Evolutionary conservation across 2,329 filamentous ascomycete species (phyloP), one percentile per base, ranked within the genome.

Genomic region (Trichoderma koningiopsis): DNA sequence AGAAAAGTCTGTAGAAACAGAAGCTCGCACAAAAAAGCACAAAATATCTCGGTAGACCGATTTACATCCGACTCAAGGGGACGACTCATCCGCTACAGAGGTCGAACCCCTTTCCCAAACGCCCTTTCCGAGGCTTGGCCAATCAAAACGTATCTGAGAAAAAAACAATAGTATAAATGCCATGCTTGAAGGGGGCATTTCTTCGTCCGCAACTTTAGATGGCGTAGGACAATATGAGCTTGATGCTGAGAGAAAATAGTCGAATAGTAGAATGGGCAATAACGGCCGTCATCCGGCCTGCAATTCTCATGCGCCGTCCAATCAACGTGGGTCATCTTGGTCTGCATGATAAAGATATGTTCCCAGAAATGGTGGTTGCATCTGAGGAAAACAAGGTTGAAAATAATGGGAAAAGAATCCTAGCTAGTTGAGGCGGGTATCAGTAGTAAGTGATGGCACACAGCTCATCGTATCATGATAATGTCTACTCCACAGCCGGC

Each of bases 61-160:
- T 10, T 43, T 19, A 64, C 61, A 64, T 56, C 61, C 29, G 63
- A 52, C 22, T 57, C 52, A 27, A 31, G 63, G 53, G 29, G 1
- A 27, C 52, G 53, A 37, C 35, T 59, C 59, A 58, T 68, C 57
- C 58, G 47, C 13, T 24, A n/a, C 7, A 31, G 55, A 40, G 55
- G 37, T 62, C 52, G 60, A 29, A 24, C 56, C 16, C 62, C 60
- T 68, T 49, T 58, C 69, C 69, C 33, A n/a, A 74, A 73, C 73
- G 72, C 73, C 73, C 24, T 68, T 57, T 66, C 53, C 68, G 68
- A 59, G 71, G 70, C 70, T 71, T 49, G 63, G 70, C 68, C 70
- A 69, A 56, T 68, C 60, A 55, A 58, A 65, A 66, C 62, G 62
- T 57, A 47, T 57, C 52, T 24, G 31, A 52, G 27, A 33, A 58